Percentiles rank a stretch among this genome's conserved stretches.
Evolutionary conservation across 306 rosid genomes (phyloP).

Genomic region (Prunus salicina): DNA sequence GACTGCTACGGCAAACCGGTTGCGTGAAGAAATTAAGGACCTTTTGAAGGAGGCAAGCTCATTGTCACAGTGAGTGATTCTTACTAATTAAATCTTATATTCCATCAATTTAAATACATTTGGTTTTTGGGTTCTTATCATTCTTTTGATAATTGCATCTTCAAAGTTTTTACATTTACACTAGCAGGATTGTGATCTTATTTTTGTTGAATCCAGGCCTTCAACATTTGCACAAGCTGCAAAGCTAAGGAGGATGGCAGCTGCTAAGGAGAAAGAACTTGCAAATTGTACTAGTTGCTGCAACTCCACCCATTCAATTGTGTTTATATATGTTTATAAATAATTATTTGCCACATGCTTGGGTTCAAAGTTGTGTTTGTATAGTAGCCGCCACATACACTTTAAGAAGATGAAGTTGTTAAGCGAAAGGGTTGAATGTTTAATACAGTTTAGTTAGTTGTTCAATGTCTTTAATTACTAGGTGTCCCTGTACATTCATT

Average conservation of each 20-base stretch:
- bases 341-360: background rate
- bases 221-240: conserved; percentile 93
- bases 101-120: background rate
- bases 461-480: background rate
- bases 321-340: background rate
- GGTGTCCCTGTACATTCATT: background rate
- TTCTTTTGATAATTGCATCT: background rate
- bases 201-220: conserved; percentile 50
- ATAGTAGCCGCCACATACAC: too few relatives aligned
- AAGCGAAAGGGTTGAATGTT: background rate
- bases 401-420: background rate
- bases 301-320: background rate
- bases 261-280: conserved; percentile 86
- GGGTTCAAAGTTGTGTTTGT: background rate
- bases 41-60: conserved; percentile 76
- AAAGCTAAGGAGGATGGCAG: conserved; percentile 71
- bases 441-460: background rate
- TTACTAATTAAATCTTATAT: too few relatives aligned
- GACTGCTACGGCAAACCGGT: conserved; percentile 36
- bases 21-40: conserved; percentile 52
- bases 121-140: background rate
- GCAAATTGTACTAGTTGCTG: conserved; percentile 46
- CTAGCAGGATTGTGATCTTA: background rate
- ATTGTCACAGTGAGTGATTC: conserved; percentile 65
- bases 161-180: background rate